Base-by-base conservation (phyloP, 2,329 filamentous ascomycete genomes). In the Penicillium sp. region DNA sequence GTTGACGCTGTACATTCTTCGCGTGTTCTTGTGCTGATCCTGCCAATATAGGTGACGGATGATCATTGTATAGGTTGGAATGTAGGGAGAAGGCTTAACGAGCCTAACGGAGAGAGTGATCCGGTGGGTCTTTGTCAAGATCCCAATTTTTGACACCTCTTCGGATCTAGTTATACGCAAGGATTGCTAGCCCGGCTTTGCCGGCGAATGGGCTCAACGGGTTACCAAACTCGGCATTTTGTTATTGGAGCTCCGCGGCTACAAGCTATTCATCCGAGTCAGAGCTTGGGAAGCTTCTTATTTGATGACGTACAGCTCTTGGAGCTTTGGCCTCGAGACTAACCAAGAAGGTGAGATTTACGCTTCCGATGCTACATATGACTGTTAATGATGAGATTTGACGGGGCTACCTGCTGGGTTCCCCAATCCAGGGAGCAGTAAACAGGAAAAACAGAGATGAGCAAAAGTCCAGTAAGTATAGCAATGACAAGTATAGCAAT, bases 1-100 rank as follows among this genome's bases (percentile, higher is more conserved):
- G 6, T 47, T 37, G 35, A 37, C 35, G 35, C 35, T 37, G 35
- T 37, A 37, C 35, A 37, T 37, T 37, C 35, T 37, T 37, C 35
- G 35, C 35, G 35, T 37, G 35, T 37, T 37, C 35, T 37, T 22
- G 11, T 37, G 35, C 35, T 13, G 35, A 37, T 37, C 35, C 20
- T 37, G 22, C 35, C 35, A 6, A n/a, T 23, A 37, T 24, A 23
- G 35, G 35, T 14, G 5, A 37, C 20, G 35, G 20, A 37, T 37
- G 35, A 11, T 24, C 20, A 24, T 10, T 24, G 3, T 14, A 11
- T 20, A n/a, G 20, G 11, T 14, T 24, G 35, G 35, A 37, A 37
- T 37, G 35, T 23, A 37, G 35, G 35, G 35, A 37, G 35, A 37
- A 14, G 24, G 11, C 24, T n/a, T 37, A 20, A 37, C 18, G 35